Conservation (phyloP, 345 rosid genomes). For the Firmiana major region DNA sequence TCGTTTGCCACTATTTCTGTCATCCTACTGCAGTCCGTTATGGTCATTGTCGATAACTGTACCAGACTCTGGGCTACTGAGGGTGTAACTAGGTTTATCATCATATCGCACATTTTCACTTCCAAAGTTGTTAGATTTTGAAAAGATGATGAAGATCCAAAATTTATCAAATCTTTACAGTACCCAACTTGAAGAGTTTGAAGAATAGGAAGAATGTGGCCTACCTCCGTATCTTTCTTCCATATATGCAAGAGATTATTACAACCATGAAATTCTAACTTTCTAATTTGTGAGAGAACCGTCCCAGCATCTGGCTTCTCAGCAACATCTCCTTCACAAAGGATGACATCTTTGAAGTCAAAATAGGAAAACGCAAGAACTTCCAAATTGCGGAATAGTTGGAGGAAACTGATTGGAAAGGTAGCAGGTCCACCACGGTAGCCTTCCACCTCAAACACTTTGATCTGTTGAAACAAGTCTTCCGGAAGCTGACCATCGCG, state of each 20-base stretch:
- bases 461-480: background rate
- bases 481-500: background rate
- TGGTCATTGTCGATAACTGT: background rate
- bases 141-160: background rate
- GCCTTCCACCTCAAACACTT: background rate
- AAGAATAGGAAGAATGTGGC: background rate
- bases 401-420: background rate
- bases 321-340: background rate
- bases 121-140: background rate
- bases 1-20: background rate
- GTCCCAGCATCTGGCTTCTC: background rate
- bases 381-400: conserved; percentile 6
- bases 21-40: accelerated
- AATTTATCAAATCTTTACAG: background rate
- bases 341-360: background rate
- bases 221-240: background rate
- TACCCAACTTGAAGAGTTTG: background rate
- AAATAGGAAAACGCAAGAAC: background rate
- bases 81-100: background rate
- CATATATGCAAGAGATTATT: background rate
- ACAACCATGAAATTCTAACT: accelerated
- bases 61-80: background rate
- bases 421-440: background rate
- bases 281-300: background rate
- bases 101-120: accelerated